Evolutionary conservation across 495 filamentous ascomycete genomes (phyloP), one percentile per base, ranked within the genome.

Genomic region (Trichocladium antarcticum): DNA sequence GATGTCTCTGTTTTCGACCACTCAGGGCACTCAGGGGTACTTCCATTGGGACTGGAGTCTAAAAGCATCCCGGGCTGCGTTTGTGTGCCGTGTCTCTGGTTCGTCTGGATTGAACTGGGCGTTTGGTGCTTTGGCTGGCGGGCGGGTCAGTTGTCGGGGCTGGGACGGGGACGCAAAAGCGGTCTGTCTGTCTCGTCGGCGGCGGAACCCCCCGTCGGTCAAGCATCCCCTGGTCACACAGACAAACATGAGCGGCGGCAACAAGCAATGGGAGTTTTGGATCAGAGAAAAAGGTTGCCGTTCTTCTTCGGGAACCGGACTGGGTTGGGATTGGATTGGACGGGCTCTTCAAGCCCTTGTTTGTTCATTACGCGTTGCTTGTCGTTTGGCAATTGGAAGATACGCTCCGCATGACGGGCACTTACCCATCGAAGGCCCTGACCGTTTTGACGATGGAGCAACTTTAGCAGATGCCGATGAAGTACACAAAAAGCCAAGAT

Each of bases 181-280:
- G 45, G 45, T 48, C 37, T 48, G 45, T 17, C 24, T 27, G 8
- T 5, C 12, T 31, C 27, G 37, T 48, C n/a, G n/a, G n/a, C n/a
- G n/a, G n/a, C n/a, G n/a, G n/a, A n/a, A n/a, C n/a, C n/a, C n/a
- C n/a, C 46, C 16, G n/a, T 3, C 21, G 47, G 29, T 1, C 37
- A 12, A 34, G 27, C 16, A 22, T 22, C 36, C 27, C 45, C 37
- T 7, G 45, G 24, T 34, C 27, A 22, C 7, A 9, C n/a, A 9
- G 37, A 40, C 17, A 48, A 17, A 14, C 45, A 40, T 19, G 24
- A 36, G 29, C 20, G 28, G 31, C 38, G 2, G 15, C n/a, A 6
- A 36, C 14, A 16, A 42, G 36, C 29, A 39, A n/a, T n/a, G 15
- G 37, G 27, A 19, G 37, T 42, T 48, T 36, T 20, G 37, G 38